phyloP scores from a whole-genome alignment of 805 yeast species.

The Ogataea neopini region DNA sequence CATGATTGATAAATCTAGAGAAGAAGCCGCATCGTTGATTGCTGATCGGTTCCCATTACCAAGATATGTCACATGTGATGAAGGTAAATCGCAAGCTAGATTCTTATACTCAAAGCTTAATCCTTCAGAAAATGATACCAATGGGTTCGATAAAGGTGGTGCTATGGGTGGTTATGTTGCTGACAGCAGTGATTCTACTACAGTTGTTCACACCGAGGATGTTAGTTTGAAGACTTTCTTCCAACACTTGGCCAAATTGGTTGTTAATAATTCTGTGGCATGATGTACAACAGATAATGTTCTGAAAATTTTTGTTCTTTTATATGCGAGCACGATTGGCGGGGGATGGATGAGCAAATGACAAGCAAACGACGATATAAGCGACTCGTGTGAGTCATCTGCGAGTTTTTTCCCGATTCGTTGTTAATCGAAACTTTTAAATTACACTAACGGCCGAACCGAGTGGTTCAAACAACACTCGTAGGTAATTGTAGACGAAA shows the following conservation, averaged over 20 bases:
- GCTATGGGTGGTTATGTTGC: slow-evolving; percentile 48
- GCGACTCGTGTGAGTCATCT: no score
- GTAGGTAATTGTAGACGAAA: no score
- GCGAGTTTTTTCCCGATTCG: no score
- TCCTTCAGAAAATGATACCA: slow-evolving; percentile 74
- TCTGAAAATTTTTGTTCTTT: not conserved
- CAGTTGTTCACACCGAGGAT: slow-evolving; percentile 94
- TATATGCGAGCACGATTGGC: no score
- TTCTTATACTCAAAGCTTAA: slow-evolving; percentile 92
- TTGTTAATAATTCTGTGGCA: slow-evolving; percentile 50
- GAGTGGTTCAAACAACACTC: no score
- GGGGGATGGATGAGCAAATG: no score
- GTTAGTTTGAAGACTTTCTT: slow-evolving; percentile 93
- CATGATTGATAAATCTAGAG: slow-evolving; percentile 83
- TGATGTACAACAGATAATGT: slow-evolving; percentile 4
- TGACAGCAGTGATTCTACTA: slow-evolving; percentile 42
- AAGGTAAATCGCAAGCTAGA: slow-evolving; percentile 98
- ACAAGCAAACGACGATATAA: no score
- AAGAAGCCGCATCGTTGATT: slow-evolving; percentile 88
- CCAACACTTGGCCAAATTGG: slow-evolving; percentile 90
- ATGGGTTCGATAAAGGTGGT: slow-evolving; percentile 46
- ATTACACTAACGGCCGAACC: not conserved
- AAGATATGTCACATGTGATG: slow-evolving; percentile 94
- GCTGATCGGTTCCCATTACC: slow-evolving; percentile 97
- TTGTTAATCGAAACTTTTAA: not conserved